Percentiles rank a stretch among this genome's conserved stretches.
These are phyloP conservation scores for Trichoderma afroharzianum DNA, from an alignment of 2,329 filamentous ascomycete species.

Conservation along the genomic window DNA sequence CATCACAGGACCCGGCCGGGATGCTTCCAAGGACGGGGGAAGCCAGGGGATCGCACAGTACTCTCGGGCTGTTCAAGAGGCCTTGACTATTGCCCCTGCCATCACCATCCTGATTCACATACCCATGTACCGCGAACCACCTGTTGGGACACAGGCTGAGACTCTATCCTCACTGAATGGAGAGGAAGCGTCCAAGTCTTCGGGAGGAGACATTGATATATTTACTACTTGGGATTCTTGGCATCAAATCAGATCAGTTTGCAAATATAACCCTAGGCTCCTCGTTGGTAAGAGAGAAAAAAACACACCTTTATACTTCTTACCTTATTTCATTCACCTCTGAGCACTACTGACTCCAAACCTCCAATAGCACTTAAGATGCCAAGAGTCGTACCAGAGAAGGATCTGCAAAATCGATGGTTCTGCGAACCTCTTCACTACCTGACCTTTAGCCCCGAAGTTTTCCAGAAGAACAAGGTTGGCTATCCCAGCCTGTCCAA, in stretches of 20 bases:
- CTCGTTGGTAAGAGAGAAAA: conserved; percentile 67
- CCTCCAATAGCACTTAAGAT: conserved; percentile 50
- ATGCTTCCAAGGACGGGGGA: conserved; percentile 50
- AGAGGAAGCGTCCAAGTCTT: conserved; percentile 30
- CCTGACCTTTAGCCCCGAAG: conserved; percentile 49
- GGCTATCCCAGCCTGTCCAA: conserved; percentile 61
- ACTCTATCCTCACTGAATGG: conserved; percentile 46
- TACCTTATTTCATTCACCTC: not conserved
- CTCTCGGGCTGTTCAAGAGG: conserved; percentile 78
- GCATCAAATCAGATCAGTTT: conserved; percentile 81
- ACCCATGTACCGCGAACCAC: conserved; percentile 75
- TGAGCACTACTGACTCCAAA: not conserved
- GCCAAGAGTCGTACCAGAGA: conserved; percentile 56
- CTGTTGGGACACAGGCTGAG: conserved; percentile 49
- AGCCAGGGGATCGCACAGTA: conserved; percentile 65
- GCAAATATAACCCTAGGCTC: conserved; percentile 78
- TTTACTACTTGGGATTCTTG: conserved; percentile 91
- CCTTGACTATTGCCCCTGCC: conserved; percentile 68
- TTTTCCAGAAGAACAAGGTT: conserved; percentile 58
- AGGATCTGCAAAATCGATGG: conserved; percentile 62
- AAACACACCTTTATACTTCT: not conserved
- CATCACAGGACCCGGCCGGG: conserved; percentile 70
- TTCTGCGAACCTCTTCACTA: conserved; percentile 66
- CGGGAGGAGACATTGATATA: conserved; percentile 56
- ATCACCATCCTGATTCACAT: conserved; percentile 77